Percentiles rank a stretch among this genome's conserved stretches.
Conservation (phyloP, 2,329 filamentous ascomycete species). For the Pseudogymnoascus sp. region DNA sequence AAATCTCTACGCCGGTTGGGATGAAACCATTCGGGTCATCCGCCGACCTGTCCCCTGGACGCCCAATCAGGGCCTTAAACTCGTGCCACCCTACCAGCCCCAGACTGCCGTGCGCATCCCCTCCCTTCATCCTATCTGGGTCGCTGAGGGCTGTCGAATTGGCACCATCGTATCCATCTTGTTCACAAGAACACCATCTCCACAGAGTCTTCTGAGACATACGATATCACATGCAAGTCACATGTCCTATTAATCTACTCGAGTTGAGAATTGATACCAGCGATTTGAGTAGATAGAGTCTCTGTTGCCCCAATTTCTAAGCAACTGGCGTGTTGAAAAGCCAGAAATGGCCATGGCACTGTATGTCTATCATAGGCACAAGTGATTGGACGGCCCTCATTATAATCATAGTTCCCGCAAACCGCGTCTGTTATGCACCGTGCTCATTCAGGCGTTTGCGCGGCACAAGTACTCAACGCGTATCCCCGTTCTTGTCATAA, state of each 20-base stretch:
- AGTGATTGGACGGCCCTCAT: neutral
- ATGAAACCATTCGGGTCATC: constrained; percentile 2
- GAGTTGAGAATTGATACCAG: neutral
- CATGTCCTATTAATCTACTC: neutral
- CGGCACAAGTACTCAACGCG: neutral
- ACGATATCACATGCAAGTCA: neutral
- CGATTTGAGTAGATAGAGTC: too few species aligned
- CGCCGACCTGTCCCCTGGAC: neutral
- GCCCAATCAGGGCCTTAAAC: constrained; percentile 8
- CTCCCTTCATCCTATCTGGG: neutral
- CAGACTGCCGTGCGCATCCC: constrained; percentile 1
- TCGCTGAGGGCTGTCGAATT: neutral
- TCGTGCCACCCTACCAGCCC: constrained; percentile 6
- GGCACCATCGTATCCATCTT: neutral
- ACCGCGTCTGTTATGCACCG: neutral
- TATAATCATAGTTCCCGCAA: neutral
- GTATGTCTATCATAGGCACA: neutral
- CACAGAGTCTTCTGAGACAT: neutral
- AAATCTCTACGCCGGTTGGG: neutral
- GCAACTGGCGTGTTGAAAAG: neutral
- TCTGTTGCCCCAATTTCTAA: neutral
- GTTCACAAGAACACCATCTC: neutral
- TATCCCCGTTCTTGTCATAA: neutral
- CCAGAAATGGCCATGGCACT: neutral
- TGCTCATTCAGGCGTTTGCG: neutral